Conservation (phyloP, 2,329 filamentous ascomycete species). For the Scopulariopsis brevicaulis region DNA sequence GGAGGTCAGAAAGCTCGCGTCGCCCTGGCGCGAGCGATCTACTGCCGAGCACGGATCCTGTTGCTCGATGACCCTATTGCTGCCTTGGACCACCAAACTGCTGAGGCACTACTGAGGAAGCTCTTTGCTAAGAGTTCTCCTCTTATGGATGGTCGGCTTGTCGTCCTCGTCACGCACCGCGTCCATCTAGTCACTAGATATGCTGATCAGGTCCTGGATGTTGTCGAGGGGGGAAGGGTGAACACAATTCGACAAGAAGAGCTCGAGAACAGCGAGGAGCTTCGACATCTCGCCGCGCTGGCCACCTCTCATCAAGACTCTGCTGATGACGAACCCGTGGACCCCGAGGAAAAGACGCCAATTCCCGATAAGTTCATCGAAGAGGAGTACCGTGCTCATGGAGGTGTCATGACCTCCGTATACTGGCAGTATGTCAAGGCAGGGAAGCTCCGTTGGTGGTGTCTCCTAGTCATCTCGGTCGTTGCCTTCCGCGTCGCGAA, state of each 20-base stretch:
- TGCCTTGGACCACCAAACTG: constrained; percentile 51
- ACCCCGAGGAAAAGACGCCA: constrained; percentile 16
- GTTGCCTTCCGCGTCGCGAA: constrained; percentile 51
- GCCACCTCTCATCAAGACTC: background rate
- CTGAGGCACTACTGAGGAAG: constrained; percentile 48
- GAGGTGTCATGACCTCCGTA: constrained; percentile 62
- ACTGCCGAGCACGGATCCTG: constrained; percentile 43
- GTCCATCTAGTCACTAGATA: constrained; percentile 68
- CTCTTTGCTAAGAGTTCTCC: constrained; percentile 25
- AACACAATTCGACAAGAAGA: constrained; percentile 33
- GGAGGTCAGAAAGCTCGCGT: constrained; percentile 54
- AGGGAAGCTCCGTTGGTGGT: constrained; percentile 66
- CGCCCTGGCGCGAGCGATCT: constrained; percentile 50
- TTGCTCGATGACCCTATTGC: constrained; percentile 54
- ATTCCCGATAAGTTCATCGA: constrained; percentile 68
- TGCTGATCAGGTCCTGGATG: constrained; percentile 62
- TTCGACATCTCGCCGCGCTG: constrained; percentile 23
- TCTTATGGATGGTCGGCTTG: constrained; percentile 52
- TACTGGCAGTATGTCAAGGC: constrained; percentile 83
- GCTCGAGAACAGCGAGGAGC: constrained; percentile 21
- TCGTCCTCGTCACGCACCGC: constrained; percentile 70
- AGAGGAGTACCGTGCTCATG: constrained; percentile 63
- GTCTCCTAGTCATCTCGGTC: constrained; percentile 49
- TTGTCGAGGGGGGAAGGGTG: constrained; percentile 52
- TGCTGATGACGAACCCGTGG: constrained; percentile 2